Percentiles rank a stretch among this genome's conserved stretches.
Conservation (phyloP, 805 yeast genomes). For the Kodamaea restingae region DNA sequence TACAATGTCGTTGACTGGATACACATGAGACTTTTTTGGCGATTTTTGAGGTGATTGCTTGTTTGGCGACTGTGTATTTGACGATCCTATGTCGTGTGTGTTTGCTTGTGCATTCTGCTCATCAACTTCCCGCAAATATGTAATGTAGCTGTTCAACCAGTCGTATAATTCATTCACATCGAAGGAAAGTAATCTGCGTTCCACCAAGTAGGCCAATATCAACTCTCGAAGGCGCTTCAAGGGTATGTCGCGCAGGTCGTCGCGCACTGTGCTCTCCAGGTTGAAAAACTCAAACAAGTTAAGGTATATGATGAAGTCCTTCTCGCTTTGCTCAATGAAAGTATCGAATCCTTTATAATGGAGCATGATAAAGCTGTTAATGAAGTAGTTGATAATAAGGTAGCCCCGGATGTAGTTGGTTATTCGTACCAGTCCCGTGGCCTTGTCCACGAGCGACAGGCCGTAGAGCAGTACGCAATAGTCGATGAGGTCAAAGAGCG, state of each 20-base stretch:
- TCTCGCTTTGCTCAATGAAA: conserved; percentile 33
- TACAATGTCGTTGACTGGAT: too few relatives aligned
- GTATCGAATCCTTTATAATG: conserved; percentile 41
- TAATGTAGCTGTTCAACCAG: conserved; percentile 40
- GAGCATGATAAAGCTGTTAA: conserved; percentile 39
- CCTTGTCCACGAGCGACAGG: conserved; percentile 15
- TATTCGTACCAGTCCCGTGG: conserved; percentile 3
- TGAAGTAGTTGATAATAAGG: conserved; percentile 40
- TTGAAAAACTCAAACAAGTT: conserved; percentile 40
- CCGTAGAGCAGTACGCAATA: conserved; percentile 38
- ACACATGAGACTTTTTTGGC: too few relatives aligned
- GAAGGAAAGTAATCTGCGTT: conserved; percentile 28
- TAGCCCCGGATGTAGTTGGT: conserved; percentile 32
- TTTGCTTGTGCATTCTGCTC: too few relatives aligned
- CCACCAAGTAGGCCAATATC: conserved; percentile 27
- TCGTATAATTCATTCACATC: conserved; percentile 32
- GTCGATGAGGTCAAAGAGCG: conserved; percentile 40
- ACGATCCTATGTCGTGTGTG: too few relatives aligned
- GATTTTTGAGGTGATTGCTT: too few relatives aligned
- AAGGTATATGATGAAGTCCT: conserved; percentile 39
- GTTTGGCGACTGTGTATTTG: too few relatives aligned
- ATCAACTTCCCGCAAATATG: conserved; percentile 31
- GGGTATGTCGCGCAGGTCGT: conserved; percentile 14
- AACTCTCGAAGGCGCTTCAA: conserved; percentile 19
- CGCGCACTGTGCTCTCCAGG: conserved; percentile 18